Evolutionary conservation across 1,284 basidiomycete genomes (phyloP), one percentile per base, ranked within the genome.

Genomic region (Tetrapyrgos nigripes): DNA sequence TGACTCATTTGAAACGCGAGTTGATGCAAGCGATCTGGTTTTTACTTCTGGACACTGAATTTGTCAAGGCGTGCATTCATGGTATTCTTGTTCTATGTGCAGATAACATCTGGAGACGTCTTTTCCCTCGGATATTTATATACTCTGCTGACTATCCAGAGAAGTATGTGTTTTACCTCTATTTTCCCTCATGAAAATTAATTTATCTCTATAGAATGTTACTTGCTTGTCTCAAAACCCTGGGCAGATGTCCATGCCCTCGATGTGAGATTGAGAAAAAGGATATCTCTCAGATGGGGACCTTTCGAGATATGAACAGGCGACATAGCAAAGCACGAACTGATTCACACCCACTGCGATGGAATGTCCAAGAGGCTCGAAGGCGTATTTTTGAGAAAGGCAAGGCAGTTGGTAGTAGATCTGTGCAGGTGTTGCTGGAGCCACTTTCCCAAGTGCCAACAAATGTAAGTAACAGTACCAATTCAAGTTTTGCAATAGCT

Each of bases 141-240:
- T 73, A 76, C 47, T 71, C 66, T 0, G 70, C 70, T 11, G 71
- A 74, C 57, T 74, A 74, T 57, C 72, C 70, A 2, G 71, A 74
- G 57, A 73, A 74, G 57, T 76, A 63, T 44, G 74, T 65, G 69
- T 40, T 9, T 46, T 37, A 17, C 37, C 40, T 10, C 27, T 33
- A 53, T n/a, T 21, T 35, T 28, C 14, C 19, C 17, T 43, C 24
- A 21, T 28, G 40, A 47, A n/a, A 29, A 13, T 27, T 8, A 29
- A 28, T 21, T 29, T 47, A 28, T 24, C 28, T 50, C 21, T 24
- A 19, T 37, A 73, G 73, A 52, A 67, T 71, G 11, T 58, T 73
- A 1, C 50, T 74, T 14, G 70, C 70, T 0, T 65, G 64, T 5
- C 74, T 74, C 23, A 64, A 64, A 9, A 66, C 72, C 35, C 60